Conservation (phyloP, 345 rosid species). For the Salix brachista region DNA sequence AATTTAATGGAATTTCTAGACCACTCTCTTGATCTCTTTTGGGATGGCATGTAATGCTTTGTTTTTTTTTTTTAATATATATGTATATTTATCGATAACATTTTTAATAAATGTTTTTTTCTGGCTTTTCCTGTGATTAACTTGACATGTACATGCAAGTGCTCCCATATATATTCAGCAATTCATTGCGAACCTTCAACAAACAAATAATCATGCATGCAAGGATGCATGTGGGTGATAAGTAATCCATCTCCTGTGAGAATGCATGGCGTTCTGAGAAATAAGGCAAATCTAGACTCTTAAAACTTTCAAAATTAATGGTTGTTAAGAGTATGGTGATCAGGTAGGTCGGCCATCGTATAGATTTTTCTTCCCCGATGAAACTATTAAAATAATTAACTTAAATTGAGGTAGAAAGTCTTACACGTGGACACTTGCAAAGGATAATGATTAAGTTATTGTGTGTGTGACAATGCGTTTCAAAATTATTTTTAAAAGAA, state of each 20-base stretch:
- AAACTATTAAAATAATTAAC: too few relatives aligned
- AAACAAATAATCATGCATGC: not conserved
- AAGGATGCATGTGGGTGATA: not conserved
- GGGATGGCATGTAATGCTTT: slow-evolving; percentile 7
- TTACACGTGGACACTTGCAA: too few relatives aligned
- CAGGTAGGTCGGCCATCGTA: too few relatives aligned
- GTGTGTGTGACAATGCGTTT: too few relatives aligned
- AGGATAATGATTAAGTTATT: too few relatives aligned
- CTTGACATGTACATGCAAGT: not conserved
- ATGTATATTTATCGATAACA: not conserved
- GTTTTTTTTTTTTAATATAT: not conserved
- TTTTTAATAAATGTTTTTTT: not conserved
- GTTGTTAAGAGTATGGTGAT: too few relatives aligned
- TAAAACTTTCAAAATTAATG: not conserved
- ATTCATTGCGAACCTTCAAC: not conserved
- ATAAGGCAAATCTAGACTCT: not conserved
- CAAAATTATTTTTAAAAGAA: too few relatives aligned
- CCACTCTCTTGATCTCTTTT: slow-evolving; percentile 20
- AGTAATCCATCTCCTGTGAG: not conserved
- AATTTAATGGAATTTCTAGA: slow-evolving; percentile 17
- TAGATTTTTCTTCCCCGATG: too few relatives aligned
- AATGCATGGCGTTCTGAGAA: not conserved
- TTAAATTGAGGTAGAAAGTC: too few relatives aligned
- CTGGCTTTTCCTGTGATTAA: not conserved
- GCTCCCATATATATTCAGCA: not conserved